Evolutionary conservation across 192 early-diverging fungal species (phyloP).

Genomic region (Podila clonocystis): DNA sequence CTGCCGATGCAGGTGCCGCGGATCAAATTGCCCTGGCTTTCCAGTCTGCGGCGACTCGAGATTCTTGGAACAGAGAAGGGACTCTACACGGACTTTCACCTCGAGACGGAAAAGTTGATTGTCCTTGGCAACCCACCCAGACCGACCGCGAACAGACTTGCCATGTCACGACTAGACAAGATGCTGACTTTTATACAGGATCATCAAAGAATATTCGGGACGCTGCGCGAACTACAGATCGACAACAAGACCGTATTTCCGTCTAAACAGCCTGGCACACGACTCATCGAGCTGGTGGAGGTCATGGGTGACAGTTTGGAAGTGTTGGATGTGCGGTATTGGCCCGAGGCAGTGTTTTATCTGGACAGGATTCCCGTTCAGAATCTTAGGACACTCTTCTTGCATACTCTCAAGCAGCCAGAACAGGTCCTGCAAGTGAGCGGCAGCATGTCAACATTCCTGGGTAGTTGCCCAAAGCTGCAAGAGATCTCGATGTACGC

Average conservation of each 20-base stretch:
- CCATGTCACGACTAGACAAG: constrained; percentile 18
- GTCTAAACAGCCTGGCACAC: not conserved
- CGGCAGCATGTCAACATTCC: constrained; percentile 9
- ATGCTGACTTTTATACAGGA: constrained; percentile 42
- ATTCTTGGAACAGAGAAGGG: constrained; percentile 27
- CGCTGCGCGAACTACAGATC: constrained; percentile 34
- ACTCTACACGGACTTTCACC: constrained; percentile 19
- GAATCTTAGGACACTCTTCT: constrained; percentile 11
- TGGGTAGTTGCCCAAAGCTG: constrained; percentile 16
- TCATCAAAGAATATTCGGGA: constrained; percentile 34
- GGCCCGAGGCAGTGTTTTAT: constrained; percentile 36
- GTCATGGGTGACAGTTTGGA: constrained; percentile 43
- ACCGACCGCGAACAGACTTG: not conserved
- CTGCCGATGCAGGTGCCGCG: constrained; percentile 42
- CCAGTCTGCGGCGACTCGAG: constrained; percentile 29
- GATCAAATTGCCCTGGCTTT: constrained; percentile 13
- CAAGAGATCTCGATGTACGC: constrained; percentile 29
- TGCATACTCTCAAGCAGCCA: constrained; percentile 26
- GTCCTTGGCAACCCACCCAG: not conserved
- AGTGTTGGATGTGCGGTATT: constrained; percentile 26
- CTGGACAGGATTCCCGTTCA: constrained; percentile 32
- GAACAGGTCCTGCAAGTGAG: constrained; percentile 10
- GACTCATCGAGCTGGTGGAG: constrained; percentile 37
- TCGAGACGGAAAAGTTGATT: not conserved
- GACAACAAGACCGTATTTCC: constrained; percentile 11